Base-by-base conservation (phyloP, 1,284 basidiomycete species). In the Cerioporus squamosus region DNA sequence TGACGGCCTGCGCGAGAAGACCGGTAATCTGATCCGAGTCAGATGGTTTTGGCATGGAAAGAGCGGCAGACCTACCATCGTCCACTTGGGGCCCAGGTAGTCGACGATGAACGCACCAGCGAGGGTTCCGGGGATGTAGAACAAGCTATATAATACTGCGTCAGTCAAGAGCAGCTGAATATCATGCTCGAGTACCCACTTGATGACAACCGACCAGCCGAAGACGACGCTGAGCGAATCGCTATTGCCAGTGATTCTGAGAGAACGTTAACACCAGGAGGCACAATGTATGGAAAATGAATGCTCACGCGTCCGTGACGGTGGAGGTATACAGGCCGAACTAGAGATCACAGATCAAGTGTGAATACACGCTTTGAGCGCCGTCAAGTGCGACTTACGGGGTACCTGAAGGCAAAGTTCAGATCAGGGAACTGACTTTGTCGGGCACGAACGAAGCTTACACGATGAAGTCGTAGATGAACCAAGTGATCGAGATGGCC, bases 301-400 rank as follows among this genome's bases (percentile, higher is more conserved):
- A 12, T 7, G 67, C 72, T 69, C 66, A 89, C 87, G 79, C 80
- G 69, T 88, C 76, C 10, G 93, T 78, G 61, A 96, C 84, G n/a
- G 88, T 87, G 3, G 90, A 88, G 12, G 92, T 88, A 74, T 93
- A 97, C 55, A 97, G 79, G 40, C 91, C 89, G 71, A 94, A 94
- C 86, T 93, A 65, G 2, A 33, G 9, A 15, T 9, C 1, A 20
- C 12, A 7, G 17, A 17, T 2, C 2, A 5, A 3, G 15, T 18
- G n/a, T 36, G 8, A 36, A 12, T 36, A 12, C 14, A 36, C 33
- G 10, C 10, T 15, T 7, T 36, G 33, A 14, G 12, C 9, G 33
- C 9, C 1, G 12, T 12, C 1, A 1, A 1, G 33, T 14, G 23
- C 24, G 22, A 73, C 84, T 71, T 57, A 86, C 86, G 15, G 86